Evolutionary conservation across 805 yeast genomes (phyloP).

Genomic region (Wickerhamiella allomyrinae): DNA sequence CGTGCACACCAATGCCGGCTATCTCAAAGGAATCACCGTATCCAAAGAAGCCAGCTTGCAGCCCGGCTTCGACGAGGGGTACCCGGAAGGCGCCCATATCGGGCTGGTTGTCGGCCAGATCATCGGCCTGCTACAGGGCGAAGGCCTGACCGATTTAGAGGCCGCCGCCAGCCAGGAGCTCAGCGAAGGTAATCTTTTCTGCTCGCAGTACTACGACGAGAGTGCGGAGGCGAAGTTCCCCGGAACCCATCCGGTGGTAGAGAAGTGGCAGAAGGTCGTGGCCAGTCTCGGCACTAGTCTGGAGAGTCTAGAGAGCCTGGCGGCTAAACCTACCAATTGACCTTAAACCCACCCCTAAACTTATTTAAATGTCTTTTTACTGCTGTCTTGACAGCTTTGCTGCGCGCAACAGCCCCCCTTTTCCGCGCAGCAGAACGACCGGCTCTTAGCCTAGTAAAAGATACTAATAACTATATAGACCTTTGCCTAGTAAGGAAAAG

Average conservation of each 20-base stretch:
- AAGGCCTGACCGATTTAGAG: conserved; percentile 22
- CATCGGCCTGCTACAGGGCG: conserved; percentile 38
- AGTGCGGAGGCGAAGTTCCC: conserved; percentile 20
- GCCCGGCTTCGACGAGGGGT: conserved; percentile 68
- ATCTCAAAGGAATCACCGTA: conserved; percentile 59
- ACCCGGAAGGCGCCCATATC: conserved; percentile 55
- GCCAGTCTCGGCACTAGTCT: conserved; percentile 3
- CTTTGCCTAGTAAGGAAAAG: too few species aligned
- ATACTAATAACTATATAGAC: too few species aligned
- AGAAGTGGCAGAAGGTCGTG: conserved; percentile 31
- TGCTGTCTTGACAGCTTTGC: too few species aligned
- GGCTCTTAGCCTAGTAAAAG: too few species aligned
- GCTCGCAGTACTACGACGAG: conserved; percentile 37
- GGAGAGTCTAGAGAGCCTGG: background rate
- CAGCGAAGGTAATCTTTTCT: conserved; percentile 42
- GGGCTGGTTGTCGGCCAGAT: conserved; percentile 56
- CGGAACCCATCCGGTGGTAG: conserved; percentile 29
- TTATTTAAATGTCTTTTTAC: background rate
- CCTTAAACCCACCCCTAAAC: background rate
- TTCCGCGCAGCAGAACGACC: too few species aligned
- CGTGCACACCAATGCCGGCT: conserved; percentile 66
- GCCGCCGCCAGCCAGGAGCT: conserved; percentile 33
- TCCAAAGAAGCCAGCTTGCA: conserved; percentile 62
- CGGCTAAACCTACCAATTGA: background rate
- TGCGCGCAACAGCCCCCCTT: too few species aligned